These are phyloP conservation scores for Allium sativum DNA, from an alignment of 106 monocot genomes.

Conservation along the genomic window DNA sequence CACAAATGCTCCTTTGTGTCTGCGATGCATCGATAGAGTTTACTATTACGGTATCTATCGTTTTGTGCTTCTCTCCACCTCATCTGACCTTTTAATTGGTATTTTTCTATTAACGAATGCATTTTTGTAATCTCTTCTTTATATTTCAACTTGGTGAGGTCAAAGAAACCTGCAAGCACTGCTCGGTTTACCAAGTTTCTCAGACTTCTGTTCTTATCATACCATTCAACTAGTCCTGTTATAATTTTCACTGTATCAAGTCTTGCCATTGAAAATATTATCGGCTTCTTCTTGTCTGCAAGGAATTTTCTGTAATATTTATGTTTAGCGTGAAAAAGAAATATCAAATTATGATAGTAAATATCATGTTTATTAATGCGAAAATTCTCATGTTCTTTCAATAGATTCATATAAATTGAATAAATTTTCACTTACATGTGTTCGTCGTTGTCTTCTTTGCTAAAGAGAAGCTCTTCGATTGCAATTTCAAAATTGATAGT, in stretches of 20 bases:
- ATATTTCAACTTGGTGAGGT: constrained; percentile 82
- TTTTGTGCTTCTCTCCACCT: constrained; percentile 88
- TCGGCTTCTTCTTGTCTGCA: constrained; percentile 65
- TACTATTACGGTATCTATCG: constrained; percentile 68
- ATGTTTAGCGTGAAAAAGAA: background rate
- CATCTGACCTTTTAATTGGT: constrained; percentile 78
- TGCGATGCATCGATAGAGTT: constrained; percentile 85
- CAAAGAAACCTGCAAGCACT: constrained; percentile 82
- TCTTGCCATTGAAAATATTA: constrained; percentile 98
- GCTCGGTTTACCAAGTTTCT: constrained; percentile 84
- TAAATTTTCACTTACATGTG: constrained; percentile 1
- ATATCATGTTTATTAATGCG: too few species aligned
- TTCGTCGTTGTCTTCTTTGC: constrained; percentile 15
- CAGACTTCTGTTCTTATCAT: constrained; percentile 72
- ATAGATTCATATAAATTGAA: too few species aligned
- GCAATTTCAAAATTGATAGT: constrained; percentile 46
- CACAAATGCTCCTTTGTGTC: constrained; percentile 92
- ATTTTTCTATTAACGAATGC: constrained; percentile 66
- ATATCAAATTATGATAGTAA: background rate
- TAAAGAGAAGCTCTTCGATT: constrained; percentile 76
- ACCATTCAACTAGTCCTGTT: constrained; percentile 82
- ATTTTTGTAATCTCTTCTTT: constrained; percentile 88
- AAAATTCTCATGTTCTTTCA: too few species aligned
- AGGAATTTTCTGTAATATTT: constrained; percentile 49
- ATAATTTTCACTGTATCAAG: constrained; percentile 96